Percentiles rank a stretch among this genome's conserved stretches.
phyloP scores from a whole-genome alignment of 495 filamentous ascomycete species.

The Aspergillus affinis region DNA sequence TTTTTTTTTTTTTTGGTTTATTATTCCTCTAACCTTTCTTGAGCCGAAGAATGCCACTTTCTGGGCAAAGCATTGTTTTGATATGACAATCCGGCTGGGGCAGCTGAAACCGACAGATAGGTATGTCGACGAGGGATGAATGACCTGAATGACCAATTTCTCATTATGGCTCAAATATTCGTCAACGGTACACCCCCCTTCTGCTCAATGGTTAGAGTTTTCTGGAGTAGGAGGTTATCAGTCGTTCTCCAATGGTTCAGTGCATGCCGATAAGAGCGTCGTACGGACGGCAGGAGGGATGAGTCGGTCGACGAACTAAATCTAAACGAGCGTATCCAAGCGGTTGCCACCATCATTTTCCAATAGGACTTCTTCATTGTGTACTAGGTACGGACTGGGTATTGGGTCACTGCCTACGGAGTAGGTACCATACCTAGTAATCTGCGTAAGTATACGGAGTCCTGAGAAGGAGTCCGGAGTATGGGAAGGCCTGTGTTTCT shows the following conservation, averaged over 20 bases:
- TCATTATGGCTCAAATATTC: no score
- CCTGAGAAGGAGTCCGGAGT: not conserved
- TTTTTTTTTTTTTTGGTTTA: no score
- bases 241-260: no score
- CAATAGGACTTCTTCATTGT: not conserved
- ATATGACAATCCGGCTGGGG: conserved; percentile 4
- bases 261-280: not conserved
- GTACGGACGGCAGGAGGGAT: conserved; percentile 18
- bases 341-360: conserved; percentile 15
- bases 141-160: not conserved
- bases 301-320: conserved; percentile 16
- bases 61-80: conserved; percentile 8
- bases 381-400: no score
- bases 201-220: no score
- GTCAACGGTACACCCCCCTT: no score
- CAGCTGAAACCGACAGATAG: conserved; percentile 18
- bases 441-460: no score
- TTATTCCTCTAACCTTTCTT: conserved; percentile 2
- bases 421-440: no score
- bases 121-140: not conserved
- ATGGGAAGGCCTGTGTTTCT: no score
- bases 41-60: conserved; percentile 19
- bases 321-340: conserved; percentile 12
- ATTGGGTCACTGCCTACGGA: no score
- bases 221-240: no score